Percentiles rank a stretch among this genome's conserved stretches.
phyloP scores from a whole-genome alignment of 2,329 filamentous ascomycete species.

The Ceratocystis destructans region DNA sequence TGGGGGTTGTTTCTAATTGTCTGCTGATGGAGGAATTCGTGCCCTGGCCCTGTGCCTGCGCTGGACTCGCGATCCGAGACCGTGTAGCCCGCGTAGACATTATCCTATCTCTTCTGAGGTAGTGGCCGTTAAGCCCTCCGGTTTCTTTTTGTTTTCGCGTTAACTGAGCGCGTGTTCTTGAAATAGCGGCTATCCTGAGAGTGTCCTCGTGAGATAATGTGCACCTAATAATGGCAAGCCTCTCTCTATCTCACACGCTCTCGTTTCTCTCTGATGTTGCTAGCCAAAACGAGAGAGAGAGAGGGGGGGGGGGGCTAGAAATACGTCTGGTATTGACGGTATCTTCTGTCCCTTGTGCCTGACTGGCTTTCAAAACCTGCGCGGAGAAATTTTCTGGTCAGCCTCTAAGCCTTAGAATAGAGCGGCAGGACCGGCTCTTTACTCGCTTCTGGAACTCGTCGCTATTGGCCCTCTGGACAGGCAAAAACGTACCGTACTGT shows the following conservation, averaged over 20 bases:
- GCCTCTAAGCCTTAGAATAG: neutral
- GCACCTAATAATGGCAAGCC: neutral
- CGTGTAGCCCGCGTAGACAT: conserved; percentile 18
- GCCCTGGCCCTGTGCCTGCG: conserved; percentile 6
- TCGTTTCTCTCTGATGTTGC: neutral
- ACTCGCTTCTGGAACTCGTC: neutral
- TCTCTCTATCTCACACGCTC: neutral
- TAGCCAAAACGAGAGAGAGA: neutral
- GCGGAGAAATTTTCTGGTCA: conserved; percentile 7
- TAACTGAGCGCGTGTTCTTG: neutral
- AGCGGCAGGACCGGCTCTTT: neutral
- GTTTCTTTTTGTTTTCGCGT: conserved; percentile 19
- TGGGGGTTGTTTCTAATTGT: conserved; percentile 28
- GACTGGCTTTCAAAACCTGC: neutral
- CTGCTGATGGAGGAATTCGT: neutral
- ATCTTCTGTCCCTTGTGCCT: neutral
- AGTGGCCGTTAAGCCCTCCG: neutral
- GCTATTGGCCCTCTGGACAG: neutral
- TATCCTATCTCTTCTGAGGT: conserved; percentile 22
- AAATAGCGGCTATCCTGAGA: neutral
- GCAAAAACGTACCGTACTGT: neutral
- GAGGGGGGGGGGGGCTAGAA: neutral
- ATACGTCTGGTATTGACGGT: neutral
- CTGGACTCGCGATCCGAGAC: conserved; percentile 15
- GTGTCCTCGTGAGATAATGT: neutral